Percentiles rank a stretch among this genome's conserved stretches.
Evolutionary conservation across 345 rosid genomes (phyloP).

Genomic region (Eucalyptus pumila): DNA sequence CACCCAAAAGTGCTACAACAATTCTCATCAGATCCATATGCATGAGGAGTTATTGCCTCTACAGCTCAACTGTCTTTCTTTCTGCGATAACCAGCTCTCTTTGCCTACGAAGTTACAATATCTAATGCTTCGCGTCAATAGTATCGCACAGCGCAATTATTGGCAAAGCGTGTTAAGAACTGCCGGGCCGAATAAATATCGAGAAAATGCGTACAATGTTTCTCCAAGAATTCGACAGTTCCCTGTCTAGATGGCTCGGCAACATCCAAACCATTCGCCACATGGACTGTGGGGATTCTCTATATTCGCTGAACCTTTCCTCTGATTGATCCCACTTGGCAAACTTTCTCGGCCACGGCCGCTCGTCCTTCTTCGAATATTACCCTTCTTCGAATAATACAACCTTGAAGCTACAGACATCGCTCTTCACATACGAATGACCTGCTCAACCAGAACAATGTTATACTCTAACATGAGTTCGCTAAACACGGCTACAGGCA

Average conservation of each 20-base stretch:
- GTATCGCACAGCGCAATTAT: too few relatives aligned
- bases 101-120: neutral
- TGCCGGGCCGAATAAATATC: neutral
- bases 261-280: too few relatives aligned
- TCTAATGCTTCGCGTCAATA: neutral
- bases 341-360: too few relatives aligned
- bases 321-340: too few relatives aligned
- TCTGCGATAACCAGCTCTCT: neutral
- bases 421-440: neutral
- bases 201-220: neutral
- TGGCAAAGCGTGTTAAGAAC: neutral
- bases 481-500: neutral
- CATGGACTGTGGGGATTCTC: too few relatives aligned
- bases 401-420: neutral
- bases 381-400: neutral
- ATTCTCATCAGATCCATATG: neutral
- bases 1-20: neutral
- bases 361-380: too few relatives aligned
- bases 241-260: too few relatives aligned
- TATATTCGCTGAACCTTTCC: neutral
- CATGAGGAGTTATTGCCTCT: neutral
- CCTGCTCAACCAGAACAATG: neutral
- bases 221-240: neutral
- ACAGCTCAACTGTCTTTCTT: neutral
- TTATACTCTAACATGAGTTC: neutral